Conservation (phyloP, 768 basidiomycete genomes). For the Lentinula edodes region DNA sequence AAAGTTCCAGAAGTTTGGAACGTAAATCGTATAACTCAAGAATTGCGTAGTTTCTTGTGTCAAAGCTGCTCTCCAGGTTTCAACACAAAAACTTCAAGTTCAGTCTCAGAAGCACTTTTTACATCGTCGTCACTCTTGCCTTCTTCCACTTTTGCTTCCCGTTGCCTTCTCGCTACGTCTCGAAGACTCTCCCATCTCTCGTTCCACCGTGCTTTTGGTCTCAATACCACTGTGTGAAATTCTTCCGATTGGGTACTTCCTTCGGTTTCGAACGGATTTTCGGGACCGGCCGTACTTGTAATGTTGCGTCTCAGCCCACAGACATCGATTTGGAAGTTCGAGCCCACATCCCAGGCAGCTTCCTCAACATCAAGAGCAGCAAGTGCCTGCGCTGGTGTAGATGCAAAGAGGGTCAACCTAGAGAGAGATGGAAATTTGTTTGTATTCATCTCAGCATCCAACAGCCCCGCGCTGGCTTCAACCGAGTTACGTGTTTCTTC, state of each 20-base stretch:
- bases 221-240: neutral
- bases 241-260: neutral
- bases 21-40: neutral
- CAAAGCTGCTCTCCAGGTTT: neutral
- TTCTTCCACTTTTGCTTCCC: neutral
- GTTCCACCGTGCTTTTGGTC: neutral
- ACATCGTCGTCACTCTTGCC: neutral
- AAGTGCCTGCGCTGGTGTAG: slow-evolving; percentile 2
- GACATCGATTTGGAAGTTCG: neutral
- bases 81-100: neutral
- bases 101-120: no score
- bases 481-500: neutral
- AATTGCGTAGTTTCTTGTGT: neutral
- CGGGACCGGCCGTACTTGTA: neutral
- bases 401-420: neutral
- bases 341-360: slow-evolving; percentile 1
- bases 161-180: neutral
- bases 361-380: neutral
- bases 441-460: neutral
- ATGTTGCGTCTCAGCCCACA: neutral
- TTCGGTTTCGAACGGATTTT: neutral
- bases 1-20: neutral
- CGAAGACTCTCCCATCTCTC: slow-evolving; percentile 3
- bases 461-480: neutral
- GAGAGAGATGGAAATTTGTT: neutral